Evolutionary conservation across 179 eudicot genomes (phyloP).

Genomic region (Actinidia chinensis): DNA sequence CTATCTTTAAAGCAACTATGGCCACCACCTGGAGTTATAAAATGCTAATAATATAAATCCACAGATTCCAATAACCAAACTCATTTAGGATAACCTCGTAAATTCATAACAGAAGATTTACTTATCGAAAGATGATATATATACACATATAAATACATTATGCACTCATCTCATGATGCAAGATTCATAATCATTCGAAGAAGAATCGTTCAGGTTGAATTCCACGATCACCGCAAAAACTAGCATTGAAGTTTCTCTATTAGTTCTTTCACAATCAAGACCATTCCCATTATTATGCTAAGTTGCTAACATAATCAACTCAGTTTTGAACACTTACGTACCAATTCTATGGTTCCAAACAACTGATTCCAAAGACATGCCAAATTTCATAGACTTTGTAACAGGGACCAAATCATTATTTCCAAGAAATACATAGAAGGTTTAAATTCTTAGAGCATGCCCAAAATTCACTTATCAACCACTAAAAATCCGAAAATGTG

Average conservation of each 20-base stretch:
- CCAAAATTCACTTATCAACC: not conserved
- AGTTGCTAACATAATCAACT: not conserved
- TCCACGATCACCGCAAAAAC: not conserved
- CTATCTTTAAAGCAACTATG: constrained; percentile 94
- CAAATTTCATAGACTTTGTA: not conserved
- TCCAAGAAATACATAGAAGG: not conserved
- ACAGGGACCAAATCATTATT: too few relatives aligned
- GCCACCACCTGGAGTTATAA: constrained; percentile 69
- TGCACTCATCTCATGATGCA: not conserved
- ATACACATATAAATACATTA: not conserved
- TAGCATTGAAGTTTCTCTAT: not conserved
- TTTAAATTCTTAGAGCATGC: not conserved
- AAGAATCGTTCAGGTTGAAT: not conserved
- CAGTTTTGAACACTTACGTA: not conserved
- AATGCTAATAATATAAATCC: constrained; percentile 1
- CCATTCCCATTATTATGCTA: not conserved
- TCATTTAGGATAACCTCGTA: not conserved
- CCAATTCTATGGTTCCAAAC: not conserved
- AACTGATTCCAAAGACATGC: not conserved
- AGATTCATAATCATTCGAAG: not conserved
- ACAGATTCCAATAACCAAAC: not conserved
- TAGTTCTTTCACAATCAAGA: not conserved
- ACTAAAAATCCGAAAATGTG: not conserved
- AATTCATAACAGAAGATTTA: not conserved
- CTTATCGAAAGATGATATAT: not conserved